Evolutionary conservation across 345 rosid genomes (phyloP), one percentile per base, ranked within the genome.

Genomic region (Eutrema heterophyllum): DNA sequence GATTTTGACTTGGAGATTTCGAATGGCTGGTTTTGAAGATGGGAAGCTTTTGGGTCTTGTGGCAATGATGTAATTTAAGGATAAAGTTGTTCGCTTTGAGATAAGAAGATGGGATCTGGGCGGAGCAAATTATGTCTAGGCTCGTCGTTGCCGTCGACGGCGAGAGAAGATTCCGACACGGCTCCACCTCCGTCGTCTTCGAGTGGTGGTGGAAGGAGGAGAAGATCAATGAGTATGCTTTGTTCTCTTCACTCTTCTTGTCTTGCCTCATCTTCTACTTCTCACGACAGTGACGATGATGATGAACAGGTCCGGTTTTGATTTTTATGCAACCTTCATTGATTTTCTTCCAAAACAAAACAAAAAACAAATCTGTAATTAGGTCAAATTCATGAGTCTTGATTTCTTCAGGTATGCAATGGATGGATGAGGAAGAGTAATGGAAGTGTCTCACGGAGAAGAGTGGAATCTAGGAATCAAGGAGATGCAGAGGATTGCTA

Each of bases 221-320:
- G 84, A 64, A 85, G 77, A 70, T 79, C 88, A 29, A 86, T 77
- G 74, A 71, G 63, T 43, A 70, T 75, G 48, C 81, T 81, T 69
- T 77, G 90, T 77, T 78, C 82, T 81, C 86, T 89, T 61, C 85
- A 80, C 68, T 89, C 97, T 39, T 82, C 88, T 51, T 91, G 97
- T 56, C 86, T 93, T 55, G 84, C 96, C 27, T 49, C 85, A 13
- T 44, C 86, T 48, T 88, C 95, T 43, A 82, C 93, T 76, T 88
- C 93, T 79, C 81, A 75, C 57, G 74, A 82, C 18, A 40, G 36
- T 43, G 72, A 77, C 65, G 66, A 72, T 40, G 70, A 76, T 39
- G 76, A 45, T 67, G 76, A 70, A 16, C 84, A 78, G 87, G 95
- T 89, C 35, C 41, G 67, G 26, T 30, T 45, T 62, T 49, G 48